These are phyloP conservation scores for Ustilago nuda DNA, from an alignment of 1,284 basidiomycete species.

Conservation along the genomic window DNA sequence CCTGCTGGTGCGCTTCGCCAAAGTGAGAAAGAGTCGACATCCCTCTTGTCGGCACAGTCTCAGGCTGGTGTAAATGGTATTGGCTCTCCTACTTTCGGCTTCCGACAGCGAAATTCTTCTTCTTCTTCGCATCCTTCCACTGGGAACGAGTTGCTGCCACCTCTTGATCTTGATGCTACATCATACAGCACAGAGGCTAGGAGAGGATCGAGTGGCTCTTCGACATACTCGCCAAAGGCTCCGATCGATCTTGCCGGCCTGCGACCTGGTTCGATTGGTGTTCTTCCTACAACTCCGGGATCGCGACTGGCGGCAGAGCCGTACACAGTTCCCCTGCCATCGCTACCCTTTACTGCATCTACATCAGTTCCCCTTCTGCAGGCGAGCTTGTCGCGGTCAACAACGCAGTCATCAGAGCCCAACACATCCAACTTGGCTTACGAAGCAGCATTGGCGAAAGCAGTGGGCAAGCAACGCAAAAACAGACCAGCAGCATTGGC, in stretches of 20 bases:
- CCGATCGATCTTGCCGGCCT: slow-evolving; percentile 9
- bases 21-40: neutral
- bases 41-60: neutral
- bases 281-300: neutral
- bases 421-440: slow-evolving; percentile 36
- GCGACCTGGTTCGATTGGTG: slow-evolving; percentile 19
- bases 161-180: slow-evolving; percentile 16
- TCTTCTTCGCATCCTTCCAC: slow-evolving; percentile 24
- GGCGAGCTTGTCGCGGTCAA: slow-evolving; percentile 1
- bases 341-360: slow-evolving; percentile 27
- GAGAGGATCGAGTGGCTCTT: slow-evolving; percentile 18
- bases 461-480: slow-evolving; percentile 40
- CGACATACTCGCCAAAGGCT: slow-evolving; percentile 11
- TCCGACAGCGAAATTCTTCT: slow-evolving; percentile 2
- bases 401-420: slow-evolving; percentile 21
- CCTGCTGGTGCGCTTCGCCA: neutral
- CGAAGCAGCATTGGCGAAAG: slow-evolving; percentile 31
- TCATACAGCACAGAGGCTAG: slow-evolving; percentile 3
- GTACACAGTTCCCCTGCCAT: slow-evolving; percentile 31
- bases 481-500: slow-evolving; percentile 41
- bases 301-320: slow-evolving; percentile 9
- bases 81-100: slow-evolving; percentile 30
- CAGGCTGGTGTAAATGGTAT: slow-evolving; percentile 14
- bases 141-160: slow-evolving; percentile 25
- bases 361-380: slow-evolving; percentile 14